Evolutionary conservation across 495 filamentous ascomycete species (phyloP), one percentile per base, ranked within the genome.

Genomic region (Platismatia glauca): DNA sequence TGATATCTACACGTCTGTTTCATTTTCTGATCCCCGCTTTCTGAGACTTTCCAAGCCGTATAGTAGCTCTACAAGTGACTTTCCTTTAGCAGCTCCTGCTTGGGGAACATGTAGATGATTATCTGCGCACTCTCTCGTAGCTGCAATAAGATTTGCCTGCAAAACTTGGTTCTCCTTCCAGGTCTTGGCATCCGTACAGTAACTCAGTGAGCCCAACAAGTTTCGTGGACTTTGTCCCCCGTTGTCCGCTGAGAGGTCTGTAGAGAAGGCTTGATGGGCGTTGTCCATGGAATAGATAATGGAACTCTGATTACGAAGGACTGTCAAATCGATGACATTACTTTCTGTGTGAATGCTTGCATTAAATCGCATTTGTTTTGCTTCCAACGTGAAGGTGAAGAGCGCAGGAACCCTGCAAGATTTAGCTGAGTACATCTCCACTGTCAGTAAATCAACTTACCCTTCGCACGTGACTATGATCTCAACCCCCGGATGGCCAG

Each of bases 31-130:
- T 20, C 77, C 79, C 22, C 78, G 81, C 77, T 95, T 97, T 57
- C 92, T 80, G 57, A 96, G 76, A 62, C 84, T 86, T 56, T 84
- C 86, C 55, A 90, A 73, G 4, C 78, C 77, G 73, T 96, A 96
- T 59, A 96, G 64, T 1, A 85, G 72, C 55, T 84, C 74, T 57
- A 74, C 73, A 34, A 81, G 35, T 4, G 59, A 53, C 52, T 60
- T 63, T 11, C 60, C 55, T 44, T 65, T 58, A 4, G 27, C 57
- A 24, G 55, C 33, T 48, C n/a, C 18, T 9, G 62, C 52, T 52
- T 62, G 55, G 59, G 35, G 27, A 7, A 41, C 38, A 20, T 46
- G 18, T 22, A 55, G 8, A 15, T 61, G 57, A 16, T 27, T 35
- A n/a, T 29, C 18, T 24, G 58, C 38, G 34, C 60, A 57, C 15